These are phyloP conservation scores for Paraphoma sp. DNA, from an alignment of 2,329 filamentous ascomycete genomes.

Conservation along the genomic window DNA sequence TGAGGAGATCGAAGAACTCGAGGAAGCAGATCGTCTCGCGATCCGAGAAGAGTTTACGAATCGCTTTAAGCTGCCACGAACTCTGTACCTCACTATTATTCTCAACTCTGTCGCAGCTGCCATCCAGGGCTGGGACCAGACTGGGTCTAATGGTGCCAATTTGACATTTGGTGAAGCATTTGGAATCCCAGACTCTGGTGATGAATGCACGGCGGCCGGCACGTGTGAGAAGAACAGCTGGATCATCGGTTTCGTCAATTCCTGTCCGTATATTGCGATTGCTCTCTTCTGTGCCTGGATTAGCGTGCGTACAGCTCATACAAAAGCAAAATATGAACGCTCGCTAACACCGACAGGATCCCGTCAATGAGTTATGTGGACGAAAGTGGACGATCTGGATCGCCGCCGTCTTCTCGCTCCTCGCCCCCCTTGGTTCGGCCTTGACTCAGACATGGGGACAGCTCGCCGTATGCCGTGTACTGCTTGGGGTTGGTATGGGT, in stretches of 20 bases:
- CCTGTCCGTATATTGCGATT: slow-evolving; percentile 40
- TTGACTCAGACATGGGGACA: slow-evolving; percentile 48
- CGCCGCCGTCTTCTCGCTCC: slow-evolving; percentile 41
- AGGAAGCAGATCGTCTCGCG: slow-evolving; percentile 64
- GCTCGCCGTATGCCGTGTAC: slow-evolving; percentile 47
- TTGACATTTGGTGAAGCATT: slow-evolving; percentile 61
- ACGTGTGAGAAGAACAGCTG: slow-evolving; percentile 41
- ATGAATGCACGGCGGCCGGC: slow-evolving; percentile 26
- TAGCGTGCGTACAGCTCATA: background rate
- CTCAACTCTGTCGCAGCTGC: slow-evolving; percentile 73
- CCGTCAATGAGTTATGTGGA: slow-evolving; percentile 38
- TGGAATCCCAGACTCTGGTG: slow-evolving; percentile 35
- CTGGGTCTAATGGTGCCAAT: slow-evolving; percentile 59
- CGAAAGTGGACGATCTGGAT: slow-evolving; percentile 44
- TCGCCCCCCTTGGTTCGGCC: slow-evolving; percentile 45
- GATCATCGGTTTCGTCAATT: slow-evolving; percentile 43
- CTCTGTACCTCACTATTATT: slow-evolving; percentile 70
- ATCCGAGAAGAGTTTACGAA: slow-evolving; percentile 68
- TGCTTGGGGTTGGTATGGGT: slow-evolving; percentile 53
- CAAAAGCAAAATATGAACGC: too few relatives aligned
- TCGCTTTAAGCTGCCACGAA: slow-evolving; percentile 64
- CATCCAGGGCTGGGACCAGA: slow-evolving; percentile 72
- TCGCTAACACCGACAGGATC: slow-evolving; percentile 15
- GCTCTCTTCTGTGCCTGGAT: slow-evolving; percentile 35
- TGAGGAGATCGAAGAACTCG: slow-evolving; percentile 68